These are phyloP conservation scores for Nasturtium officinale DNA, from an alignment of 345 rosid species.

Conservation along the genomic window DNA sequence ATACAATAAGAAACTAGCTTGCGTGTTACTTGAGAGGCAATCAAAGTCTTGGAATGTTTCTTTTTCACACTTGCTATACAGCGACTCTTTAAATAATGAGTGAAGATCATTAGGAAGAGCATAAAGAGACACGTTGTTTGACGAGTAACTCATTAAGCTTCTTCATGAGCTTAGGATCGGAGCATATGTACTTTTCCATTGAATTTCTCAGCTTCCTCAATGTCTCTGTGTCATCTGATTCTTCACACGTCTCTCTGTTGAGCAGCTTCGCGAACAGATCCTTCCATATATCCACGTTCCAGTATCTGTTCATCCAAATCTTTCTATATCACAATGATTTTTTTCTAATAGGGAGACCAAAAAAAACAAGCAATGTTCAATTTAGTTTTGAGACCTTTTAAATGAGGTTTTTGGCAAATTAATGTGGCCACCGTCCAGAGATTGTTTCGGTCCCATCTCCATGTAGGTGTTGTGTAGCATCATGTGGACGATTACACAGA, in stretches of 20 bases:
- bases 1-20: too few species aligned
- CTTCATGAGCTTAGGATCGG: conserved; percentile 60
- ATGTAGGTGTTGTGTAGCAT: conserved; percentile 83
- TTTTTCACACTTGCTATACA: too few species aligned
- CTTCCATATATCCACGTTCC: conserved; percentile 82
- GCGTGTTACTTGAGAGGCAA: too few species aligned
- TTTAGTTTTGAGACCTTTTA: conserved; percentile 53
- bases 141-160: conserved; percentile 70
- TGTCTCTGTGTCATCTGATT: conserved; percentile 52
- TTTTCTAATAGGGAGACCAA: background rate
- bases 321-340: background rate
- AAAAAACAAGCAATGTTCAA: background rate
- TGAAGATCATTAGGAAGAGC: conserved; percentile 49
- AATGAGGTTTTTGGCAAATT: conserved; percentile 66
- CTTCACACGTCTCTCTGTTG: conserved; percentile 47
- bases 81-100: background rate
- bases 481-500: conserved; percentile 80
- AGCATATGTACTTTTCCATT: conserved; percentile 60
- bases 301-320: conserved; percentile 57
- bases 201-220: conserved; percentile 61
- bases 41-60: too few species aligned
- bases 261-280: conserved; percentile 68
- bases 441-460: conserved; percentile 62
- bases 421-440: conserved; percentile 51
- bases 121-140: conserved; percentile 73